Base-by-base conservation (phyloP, 306 rosid genomes). In the Gillenia trifoliata region DNA sequence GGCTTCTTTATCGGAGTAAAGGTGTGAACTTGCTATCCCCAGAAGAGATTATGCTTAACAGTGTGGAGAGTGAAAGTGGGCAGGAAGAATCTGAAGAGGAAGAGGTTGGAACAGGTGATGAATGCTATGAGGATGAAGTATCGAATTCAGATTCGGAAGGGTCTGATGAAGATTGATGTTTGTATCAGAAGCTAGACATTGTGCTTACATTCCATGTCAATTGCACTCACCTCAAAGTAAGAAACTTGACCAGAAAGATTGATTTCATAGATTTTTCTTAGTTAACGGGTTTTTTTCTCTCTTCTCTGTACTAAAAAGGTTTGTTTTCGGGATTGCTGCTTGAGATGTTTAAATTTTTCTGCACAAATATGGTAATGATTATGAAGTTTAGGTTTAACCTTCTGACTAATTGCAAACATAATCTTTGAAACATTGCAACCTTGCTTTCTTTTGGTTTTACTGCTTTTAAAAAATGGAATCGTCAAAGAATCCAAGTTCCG, bases 1-100 rank as follows among this genome's bases (percentile, higher is more conserved):
- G 97, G 70, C 89, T 94, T 64, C 86, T 87, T 36, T 87, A 85
- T 73, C 90, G 95, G 2, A 75, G 84, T 34, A 88, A 87, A 78
- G 97, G 98, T 1, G 82, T 70, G n/a, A 79, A 57, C 31, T 56
- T 85, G 81, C 56, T 84, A 38, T 71, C 78, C 45, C 77, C 38
- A 40, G 82, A 86, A 26, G 87, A 72, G 31, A 22, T 79, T 45
- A 49, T 79, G 50, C 66, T 74, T 66, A 66, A 76, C 5, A 45
- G 17, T 78, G 77, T n/a, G 23, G 67, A 68, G 76, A 80, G 43
- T 75, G 91, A 75, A 55, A 30, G 77, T 19, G 84, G 60, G 45
- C 65, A 45, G 41, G 93, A 31, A 22, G 86, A 77, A 33, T 79
- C 81, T 8, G 91, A 86, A 72, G 86, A 74, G 78, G 85, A 83